Conservation (phyloP, 306 rosid genomes). For the Cicer cuneatum region DNA sequence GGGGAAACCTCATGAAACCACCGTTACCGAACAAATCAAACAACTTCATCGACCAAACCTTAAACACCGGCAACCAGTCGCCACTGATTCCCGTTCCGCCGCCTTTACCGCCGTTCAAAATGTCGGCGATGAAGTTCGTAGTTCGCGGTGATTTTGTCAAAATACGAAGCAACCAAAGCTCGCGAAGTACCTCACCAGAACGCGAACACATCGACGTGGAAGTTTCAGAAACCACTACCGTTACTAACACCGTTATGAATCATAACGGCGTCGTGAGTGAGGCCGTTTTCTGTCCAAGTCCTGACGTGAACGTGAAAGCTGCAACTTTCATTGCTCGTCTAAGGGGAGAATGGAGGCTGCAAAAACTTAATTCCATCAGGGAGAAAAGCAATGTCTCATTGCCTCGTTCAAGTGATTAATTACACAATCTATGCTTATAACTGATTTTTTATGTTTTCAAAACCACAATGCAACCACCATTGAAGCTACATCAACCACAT, state of each 20-base stretch:
- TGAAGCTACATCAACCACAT: neutral
- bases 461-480: neutral
- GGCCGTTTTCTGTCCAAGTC: slow-evolving; percentile 79
- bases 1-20: slow-evolving; percentile 49
- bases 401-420: slow-evolving; percentile 8
- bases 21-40: slow-evolving; percentile 63
- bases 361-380: slow-evolving; percentile 54
- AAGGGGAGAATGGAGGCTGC: slow-evolving; percentile 54
- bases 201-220: slow-evolving; percentile 46
- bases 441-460: neutral
- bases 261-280: slow-evolving; percentile 45
- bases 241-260: neutral
- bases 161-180: slow-evolving; percentile 67
- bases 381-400: slow-evolving; percentile 48
- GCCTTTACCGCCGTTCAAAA: slow-evolving; percentile 65
- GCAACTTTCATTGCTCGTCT: slow-evolving; percentile 53
- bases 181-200: slow-evolving; percentile 71
- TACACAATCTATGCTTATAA: neutral
- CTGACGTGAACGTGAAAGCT: slow-evolving; percentile 71
- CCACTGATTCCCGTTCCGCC: slow-evolving; percentile 69
- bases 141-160: slow-evolving; percentile 63
- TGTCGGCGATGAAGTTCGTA: slow-evolving; percentile 54
- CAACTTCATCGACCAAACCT: slow-evolving; percentile 34
- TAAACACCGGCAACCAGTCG: slow-evolving; percentile 54
- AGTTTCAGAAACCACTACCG: slow-evolving; percentile 23